A percentile compares a stretch with the other conserved stretches of the same genome.
These are phyloP conservation scores for Psophocarpus tetragonolobus DNA, from an alignment of 306 rosid species.

Conservation along the genomic window DNA sequence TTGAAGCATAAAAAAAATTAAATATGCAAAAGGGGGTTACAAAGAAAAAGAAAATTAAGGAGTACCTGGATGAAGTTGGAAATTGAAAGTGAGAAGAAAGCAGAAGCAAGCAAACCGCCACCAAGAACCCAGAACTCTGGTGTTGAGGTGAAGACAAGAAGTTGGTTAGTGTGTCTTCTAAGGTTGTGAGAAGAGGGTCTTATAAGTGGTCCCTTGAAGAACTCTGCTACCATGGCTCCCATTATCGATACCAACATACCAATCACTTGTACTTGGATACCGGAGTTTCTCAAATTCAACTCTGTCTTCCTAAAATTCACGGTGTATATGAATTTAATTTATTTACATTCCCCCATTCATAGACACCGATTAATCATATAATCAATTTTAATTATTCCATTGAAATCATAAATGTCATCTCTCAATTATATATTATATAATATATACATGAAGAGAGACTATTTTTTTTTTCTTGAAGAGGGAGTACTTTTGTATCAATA, in stretches of 20 bases:
- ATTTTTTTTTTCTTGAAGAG: no score
- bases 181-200: conserved; percentile 51
- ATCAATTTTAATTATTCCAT: neutral
- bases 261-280: conserved; percentile 47
- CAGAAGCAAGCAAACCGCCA: conserved; percentile 63
- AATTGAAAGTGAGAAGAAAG: conserved; percentile 60
- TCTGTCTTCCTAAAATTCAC: conserved; percentile 44
- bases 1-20: neutral
- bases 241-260: conserved; percentile 61
- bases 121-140: conserved; percentile 77
- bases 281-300: conserved; percentile 46
- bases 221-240: conserved; percentile 61
- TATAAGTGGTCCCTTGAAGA: conserved; percentile 61
- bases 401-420: neutral
- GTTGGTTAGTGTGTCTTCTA: conserved; percentile 33
- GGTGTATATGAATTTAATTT: no score
- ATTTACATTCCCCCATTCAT: no score
- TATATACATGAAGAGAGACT: no score
- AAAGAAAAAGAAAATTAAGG: neutral
- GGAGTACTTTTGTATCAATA: no score
- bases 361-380: no score
- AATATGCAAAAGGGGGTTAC: neutral
- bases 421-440: no score
- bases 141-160: conserved; percentile 55
- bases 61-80: conserved; percentile 60